Evolutionary conservation across 257 asterid genomes (phyloP), one percentile per base, ranked within the genome.

Genomic region (Gentiana macrophylla): DNA sequence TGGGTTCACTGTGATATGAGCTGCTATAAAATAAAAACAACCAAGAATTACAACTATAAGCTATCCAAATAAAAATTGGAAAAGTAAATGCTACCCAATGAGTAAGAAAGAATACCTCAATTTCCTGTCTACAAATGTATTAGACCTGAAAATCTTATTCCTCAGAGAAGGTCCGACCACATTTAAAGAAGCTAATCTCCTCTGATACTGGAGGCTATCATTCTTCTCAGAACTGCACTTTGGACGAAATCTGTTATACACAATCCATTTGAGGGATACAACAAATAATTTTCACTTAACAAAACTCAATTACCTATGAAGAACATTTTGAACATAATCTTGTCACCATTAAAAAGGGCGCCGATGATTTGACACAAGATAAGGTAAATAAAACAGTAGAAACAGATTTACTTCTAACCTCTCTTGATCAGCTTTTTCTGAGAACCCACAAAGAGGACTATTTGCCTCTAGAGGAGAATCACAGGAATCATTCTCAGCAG

Each of bases 391-490:
- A 12, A 32, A 45, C 43, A 41, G 43, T 33, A 37, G 10, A 12
- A 10, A 56, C 43, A 35, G 37, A 15, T 46, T 52, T 62, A n/a
- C 60, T 56, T 50, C 72, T 70, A 81, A 89, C 97, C 92, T 78
- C 64, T 86, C 95, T 64, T 77, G 64, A 67, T 79, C 88, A 35
- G 73, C 71, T 74, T 72, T 81, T 60, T 80, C 86, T 52, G 86
- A 52, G 64, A 73, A 63, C 53, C 74, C 78, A 66, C 87, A 79
- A 11, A 79, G 59, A 51, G 97, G 94, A 67, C 97, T 89, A 72
- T 79, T 81, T 45, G 94, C 91, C 65, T 86, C 95, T 62, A 77
- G 55, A 56, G 94, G 97, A 49, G 97, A 89, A 74, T 79, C 86
- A 56, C 82, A 86, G 2, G 97, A 86, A 24, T 24, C 24, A 67